A percentile compares a stretch with the other conserved stretches of the same genome.
Evolutionary conservation across 1,284 basidiomycete genomes (phyloP).

Genomic region (Clitocybe nebularis): DNA sequence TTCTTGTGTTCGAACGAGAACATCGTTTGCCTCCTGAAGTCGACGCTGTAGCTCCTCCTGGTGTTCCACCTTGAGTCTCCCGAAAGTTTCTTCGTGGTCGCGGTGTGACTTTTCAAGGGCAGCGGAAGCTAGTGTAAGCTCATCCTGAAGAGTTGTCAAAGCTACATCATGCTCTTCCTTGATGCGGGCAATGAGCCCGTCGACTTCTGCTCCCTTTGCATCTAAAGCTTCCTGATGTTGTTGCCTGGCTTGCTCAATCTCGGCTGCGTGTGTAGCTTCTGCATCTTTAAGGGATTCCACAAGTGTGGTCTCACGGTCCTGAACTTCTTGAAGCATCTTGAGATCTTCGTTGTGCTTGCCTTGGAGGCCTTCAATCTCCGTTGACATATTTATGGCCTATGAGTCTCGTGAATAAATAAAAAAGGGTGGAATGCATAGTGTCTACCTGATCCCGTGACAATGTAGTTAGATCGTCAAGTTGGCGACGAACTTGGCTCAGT

Average conservation of each 20-base stretch:
- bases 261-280: constrained; percentile 42
- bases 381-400: constrained; percentile 82
- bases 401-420: no score
- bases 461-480: constrained; percentile 75
- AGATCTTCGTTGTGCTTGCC: constrained; percentile 55
- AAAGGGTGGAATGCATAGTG: no score
- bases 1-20: constrained; percentile 41
- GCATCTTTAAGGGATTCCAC: constrained; percentile 44
- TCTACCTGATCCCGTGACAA: constrained; percentile 83
- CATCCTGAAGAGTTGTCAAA: constrained; percentile 33
- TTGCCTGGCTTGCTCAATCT: constrained; percentile 46
- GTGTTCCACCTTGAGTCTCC: constrained; percentile 44
- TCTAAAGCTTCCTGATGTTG: constrained; percentile 53
- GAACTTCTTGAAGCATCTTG: constrained; percentile 48
- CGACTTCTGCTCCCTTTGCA: constrained; percentile 49
- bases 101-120: constrained; percentile 43
- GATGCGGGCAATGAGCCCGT: constrained; percentile 37
- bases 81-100: constrained; percentile 51
- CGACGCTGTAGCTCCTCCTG: constrained; percentile 43
- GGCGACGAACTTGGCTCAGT: constrained; percentile 64
- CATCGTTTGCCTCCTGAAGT: constrained; percentile 43
- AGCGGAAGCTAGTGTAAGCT: constrained; percentile 40
- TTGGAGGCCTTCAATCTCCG: constrained; percentile 73
- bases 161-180: constrained; percentile 37
- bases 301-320: constrained; percentile 55